Base-by-base conservation (phyloP, 805 yeast species). In the Candida piceae region DNA sequence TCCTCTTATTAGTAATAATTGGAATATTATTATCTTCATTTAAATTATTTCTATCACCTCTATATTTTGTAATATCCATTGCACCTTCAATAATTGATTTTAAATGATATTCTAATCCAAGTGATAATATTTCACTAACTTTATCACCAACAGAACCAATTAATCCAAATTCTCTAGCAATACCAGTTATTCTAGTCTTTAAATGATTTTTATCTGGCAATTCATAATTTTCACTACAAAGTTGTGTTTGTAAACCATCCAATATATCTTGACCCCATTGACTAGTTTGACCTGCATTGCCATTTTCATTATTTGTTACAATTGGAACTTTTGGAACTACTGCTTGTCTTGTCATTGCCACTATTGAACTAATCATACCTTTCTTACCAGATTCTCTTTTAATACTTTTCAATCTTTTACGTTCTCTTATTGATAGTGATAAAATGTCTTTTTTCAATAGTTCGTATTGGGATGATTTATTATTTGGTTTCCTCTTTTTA, bases 191-290 rank as follows among this genome's bases (percentile, higher is more conserved):
- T 35, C 88, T 70, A 10, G 78, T 64, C 35, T 76, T 74, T 31
- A 93, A 60, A 26, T 71, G 72, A 31, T 80, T 88, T 28, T 70
- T 68, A 46, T 90, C 97, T 0, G 97, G 97, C 5, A 93, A 58
- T 44, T 89, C 89, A 55, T 70, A 85, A 25, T 76, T 68, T 47
- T 90, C 95, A 1, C 84, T 67, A 2, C 90, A 74, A 24, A 89
- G 67, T 4, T 93, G 90, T 2, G 93, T 76, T 48, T 84, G 87
- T 38, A 86, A 74, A 4, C 93, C 94, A 52, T 82, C 88, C 36
- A 82, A 72, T 13, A 93, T 85, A 54, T 93, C 97, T 58, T 89
- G 96, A 16, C 94, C 86, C 90, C 96, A 88, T 48, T 82, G 82
- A 21, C 79, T 72, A 23, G 85, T 72, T 47, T 74, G 76, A 13